Evolutionary conservation across 192 early-diverging fungal species (phyloP).

Genomic region (Mortierella alpina): DNA sequence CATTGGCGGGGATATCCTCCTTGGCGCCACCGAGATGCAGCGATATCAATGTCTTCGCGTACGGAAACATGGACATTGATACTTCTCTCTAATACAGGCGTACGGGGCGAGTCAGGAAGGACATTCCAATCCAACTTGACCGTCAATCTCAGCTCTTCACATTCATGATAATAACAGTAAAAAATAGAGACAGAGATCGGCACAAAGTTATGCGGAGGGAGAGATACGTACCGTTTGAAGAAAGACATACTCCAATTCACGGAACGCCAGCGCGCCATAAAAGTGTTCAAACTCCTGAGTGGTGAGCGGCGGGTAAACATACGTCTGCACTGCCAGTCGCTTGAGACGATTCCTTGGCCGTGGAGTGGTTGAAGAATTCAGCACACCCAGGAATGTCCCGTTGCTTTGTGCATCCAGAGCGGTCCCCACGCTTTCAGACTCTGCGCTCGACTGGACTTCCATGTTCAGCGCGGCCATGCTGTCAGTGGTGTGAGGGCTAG

Average conservation of each 20-base stretch:
- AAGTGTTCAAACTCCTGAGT: constrained; percentile 2
- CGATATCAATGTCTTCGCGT: constrained; percentile 10
- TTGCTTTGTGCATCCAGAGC: too few species aligned
- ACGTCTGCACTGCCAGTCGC: constrained; percentile 13
- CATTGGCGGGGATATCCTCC: neutral
- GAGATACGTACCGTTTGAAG: constrained; percentile 12
- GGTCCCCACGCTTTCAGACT: too few species aligned
- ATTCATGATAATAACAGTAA: neutral
- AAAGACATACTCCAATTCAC: constrained; percentile 11
- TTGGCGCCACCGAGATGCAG: constrained; percentile 17
- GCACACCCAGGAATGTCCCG: too few species aligned
- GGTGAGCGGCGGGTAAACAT: neutral
- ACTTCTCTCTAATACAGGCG: constrained; percentile 3
- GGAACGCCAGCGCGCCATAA: constrained; percentile 9
- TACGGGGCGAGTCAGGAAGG: too few species aligned
- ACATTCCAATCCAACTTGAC: too few species aligned
- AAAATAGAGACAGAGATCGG: constrained; percentile 1
- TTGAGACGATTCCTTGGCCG: neutral
- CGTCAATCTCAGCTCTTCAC: too few species aligned
- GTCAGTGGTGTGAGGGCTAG: too few species aligned
- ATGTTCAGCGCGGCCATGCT: too few species aligned
- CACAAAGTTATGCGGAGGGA: neutral
- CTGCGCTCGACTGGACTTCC: too few species aligned
- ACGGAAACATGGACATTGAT: constrained; percentile 18
- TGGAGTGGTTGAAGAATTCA: neutral